phyloP scores from a whole-genome alignment of 1,284 basidiomycete genomes.

The Boletellus deceptivus region DNA sequence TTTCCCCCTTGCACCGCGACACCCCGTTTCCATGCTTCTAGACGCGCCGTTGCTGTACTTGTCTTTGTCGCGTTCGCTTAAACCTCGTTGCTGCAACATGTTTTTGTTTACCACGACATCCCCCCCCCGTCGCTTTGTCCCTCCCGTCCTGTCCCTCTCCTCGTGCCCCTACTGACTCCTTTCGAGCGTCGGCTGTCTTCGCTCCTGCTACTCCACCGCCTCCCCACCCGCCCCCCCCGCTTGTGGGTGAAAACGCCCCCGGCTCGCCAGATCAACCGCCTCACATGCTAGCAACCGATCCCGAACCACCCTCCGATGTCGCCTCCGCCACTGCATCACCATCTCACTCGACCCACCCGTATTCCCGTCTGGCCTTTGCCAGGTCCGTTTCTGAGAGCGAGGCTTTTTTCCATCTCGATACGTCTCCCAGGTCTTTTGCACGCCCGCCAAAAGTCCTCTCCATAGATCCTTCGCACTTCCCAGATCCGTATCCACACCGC shows the following conservation, averaged over 20 bases:
- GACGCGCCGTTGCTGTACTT: constrained; percentile 6
- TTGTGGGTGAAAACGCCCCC: too few relatives aligned
- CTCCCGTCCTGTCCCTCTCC: background rate
- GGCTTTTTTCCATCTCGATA: constrained; percentile 37
- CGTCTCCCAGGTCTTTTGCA: constrained; percentile 39
- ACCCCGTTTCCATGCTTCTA: constrained; percentile 21
- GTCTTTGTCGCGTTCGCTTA: constrained; percentile 6
- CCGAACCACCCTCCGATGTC: constrained; percentile 9
- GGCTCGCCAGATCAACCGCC: too few relatives aligned
- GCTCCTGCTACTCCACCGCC: constrained; percentile 31
- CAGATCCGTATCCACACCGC: constrained; percentile 46
- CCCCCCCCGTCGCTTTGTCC: background rate
- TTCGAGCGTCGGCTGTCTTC: constrained; percentile 29
- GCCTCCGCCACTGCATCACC: constrained; percentile 11
- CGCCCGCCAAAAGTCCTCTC: constrained; percentile 46
- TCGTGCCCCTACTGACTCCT: constrained; percentile 15
- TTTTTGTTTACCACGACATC: constrained; percentile 27
- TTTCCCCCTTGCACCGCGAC: constrained; percentile 3
- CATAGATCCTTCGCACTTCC: constrained; percentile 62
- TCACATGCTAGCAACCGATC: constrained; percentile 22
- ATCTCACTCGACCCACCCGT: constrained; percentile 17
- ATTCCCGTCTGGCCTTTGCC: constrained; percentile 31
- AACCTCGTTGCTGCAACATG: constrained; percentile 8
- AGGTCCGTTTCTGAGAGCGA: constrained; percentile 41
- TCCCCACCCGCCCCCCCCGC: background rate